phyloP scores from a whole-genome alignment of 306 rosid species.

The Parietaria judaica region DNA sequence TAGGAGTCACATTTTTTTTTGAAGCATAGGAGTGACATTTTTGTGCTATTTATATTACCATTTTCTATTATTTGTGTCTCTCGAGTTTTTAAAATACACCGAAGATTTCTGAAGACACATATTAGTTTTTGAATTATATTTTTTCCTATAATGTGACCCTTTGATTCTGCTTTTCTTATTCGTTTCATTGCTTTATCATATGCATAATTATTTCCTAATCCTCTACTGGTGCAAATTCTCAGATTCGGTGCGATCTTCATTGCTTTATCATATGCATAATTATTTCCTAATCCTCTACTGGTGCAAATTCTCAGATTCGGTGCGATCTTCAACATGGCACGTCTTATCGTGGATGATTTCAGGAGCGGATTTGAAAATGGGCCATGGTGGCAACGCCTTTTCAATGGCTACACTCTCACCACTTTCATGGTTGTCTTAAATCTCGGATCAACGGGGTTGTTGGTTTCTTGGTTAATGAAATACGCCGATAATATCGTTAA shows the following conservation, averaged over 20 bases:
- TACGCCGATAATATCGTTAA: constrained; percentile 95
- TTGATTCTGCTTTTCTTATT: neutral
- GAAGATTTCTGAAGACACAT: neutral
- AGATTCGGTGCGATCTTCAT: constrained; percentile 93
- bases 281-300: neutral
- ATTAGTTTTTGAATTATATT: neutral
- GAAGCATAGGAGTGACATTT: no score
- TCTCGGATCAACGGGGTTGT: constrained; percentile 92
- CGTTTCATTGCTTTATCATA: neutral
- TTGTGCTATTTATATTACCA: no score
- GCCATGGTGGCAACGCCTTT: constrained; percentile 92
- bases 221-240: constrained; percentile 18
- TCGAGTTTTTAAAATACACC: no score
- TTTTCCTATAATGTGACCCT: neutral
- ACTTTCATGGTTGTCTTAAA: constrained; percentile 91
- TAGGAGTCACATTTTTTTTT: no score
- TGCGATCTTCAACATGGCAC: constrained; percentile 76
- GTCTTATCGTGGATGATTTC: constrained; percentile 75
- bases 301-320: constrained; percentile 62
- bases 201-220: neutral
- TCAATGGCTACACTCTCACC: constrained; percentile 70
- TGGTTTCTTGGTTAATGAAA: constrained; percentile 96
- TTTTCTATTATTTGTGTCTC: no score
- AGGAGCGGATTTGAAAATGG: constrained; percentile 87
- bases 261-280: neutral